phyloP scores from a whole-genome alignment of 192 early-diverging fungal species.

The Coemansia sp. region DNA sequence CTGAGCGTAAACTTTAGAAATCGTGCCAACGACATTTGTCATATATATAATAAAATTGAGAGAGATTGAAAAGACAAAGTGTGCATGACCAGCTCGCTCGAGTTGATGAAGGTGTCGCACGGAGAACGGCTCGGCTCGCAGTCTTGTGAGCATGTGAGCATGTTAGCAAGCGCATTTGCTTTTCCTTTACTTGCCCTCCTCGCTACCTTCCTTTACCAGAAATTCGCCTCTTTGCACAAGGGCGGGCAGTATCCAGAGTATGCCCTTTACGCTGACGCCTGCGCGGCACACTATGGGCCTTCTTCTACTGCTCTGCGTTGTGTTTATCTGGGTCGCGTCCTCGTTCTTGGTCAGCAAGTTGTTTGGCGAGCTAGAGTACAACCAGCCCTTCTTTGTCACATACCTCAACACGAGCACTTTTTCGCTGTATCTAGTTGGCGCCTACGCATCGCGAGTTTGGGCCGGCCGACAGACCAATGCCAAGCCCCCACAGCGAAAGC shows the following conservation, averaged over 20 bases:
- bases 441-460: conserved; percentile 7
- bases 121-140: not conserved
- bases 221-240: not conserved
- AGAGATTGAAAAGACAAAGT: not conserved
- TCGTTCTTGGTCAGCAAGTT: conserved; percentile 77
- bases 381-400: conserved; percentile 75
- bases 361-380: conserved; percentile 65
- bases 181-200: not conserved
- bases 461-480: not conserved
- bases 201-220: too few species aligned
- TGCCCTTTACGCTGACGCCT: not conserved
- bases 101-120: not conserved
- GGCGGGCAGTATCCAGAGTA: not conserved
- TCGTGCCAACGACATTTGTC: conserved; percentile 43
- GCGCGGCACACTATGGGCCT: conserved; percentile 62
- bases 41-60: not conserved
- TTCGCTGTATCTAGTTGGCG: conserved; percentile 62
- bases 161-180: not conserved
- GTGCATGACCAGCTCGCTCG: not conserved
- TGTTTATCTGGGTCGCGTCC: conserved; percentile 75
- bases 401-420: conserved; percentile 76
- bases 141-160: not conserved
- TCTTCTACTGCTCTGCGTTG: conserved; percentile 63
- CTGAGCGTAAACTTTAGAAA: conserved; percentile 40
- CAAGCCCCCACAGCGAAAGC: conserved; percentile 12